Evolutionary conservation across 805 yeast species (phyloP), one percentile per base, ranked within the genome.

Genomic region (Candida alai): DNA sequence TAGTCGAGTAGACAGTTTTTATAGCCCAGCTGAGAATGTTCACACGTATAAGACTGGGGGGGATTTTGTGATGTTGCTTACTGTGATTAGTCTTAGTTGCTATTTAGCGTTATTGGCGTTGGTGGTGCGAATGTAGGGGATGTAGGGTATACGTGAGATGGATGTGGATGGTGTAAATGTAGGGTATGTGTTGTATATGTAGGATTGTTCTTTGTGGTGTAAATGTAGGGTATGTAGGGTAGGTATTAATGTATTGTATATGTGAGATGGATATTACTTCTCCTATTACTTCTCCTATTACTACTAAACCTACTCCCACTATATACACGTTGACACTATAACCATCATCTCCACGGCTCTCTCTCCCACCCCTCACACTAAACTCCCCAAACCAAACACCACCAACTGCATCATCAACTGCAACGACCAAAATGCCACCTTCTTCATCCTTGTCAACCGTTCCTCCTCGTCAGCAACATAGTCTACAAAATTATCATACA

Each of bases 381-480:
- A 36, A 10, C 87, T 79, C 3, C 95, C 94, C 15, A 89, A 63
- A 28, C 95, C 84, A 74, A 93, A 77, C 17, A 93, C 72, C 12
- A 89, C 60, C 32, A 87, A 63, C 55, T 93, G 98, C 19, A 90
- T 68, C 16, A 93, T 58, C 34, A 88, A 62, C 56, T 93, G 97
- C 25, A 87, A 57, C 2, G 95, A 77, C 97, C 97, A 93, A 52
- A 90, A 85, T 1, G 95, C 93, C 7, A 93, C 88, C 52, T 88
- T 82, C 44, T 74, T 76, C 69, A 90, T 68, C 35, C 97, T 60
- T 19, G 78, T 65, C 10, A 77, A 65, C 30, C 93, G 67, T 23
- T 78, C 77, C 45, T 85, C 84, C 45, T 93, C 97, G 56, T 93
- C 94, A 8, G 82, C 82, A 14, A 87, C 95, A 49, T 89, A 89